A percentile compares a stretch with the other conserved stretches of the same genome.
Conservation (phyloP, 768 basidiomycete genomes). For the Boletus reticuloceps region DNA sequence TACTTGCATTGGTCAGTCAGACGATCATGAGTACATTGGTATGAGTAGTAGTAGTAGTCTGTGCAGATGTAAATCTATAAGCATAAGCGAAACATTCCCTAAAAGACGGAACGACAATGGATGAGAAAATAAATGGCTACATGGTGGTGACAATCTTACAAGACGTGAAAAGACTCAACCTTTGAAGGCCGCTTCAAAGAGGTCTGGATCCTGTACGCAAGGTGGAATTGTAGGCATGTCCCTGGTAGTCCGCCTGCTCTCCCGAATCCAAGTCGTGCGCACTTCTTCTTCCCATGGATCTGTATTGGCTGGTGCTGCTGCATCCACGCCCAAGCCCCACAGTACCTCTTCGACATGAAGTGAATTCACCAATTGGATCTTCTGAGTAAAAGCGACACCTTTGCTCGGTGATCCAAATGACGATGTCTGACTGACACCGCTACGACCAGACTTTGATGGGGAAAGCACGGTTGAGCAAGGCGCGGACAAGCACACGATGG, state of each 20-base stretch:
- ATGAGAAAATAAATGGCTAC: conserved; percentile 7
- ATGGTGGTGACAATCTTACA: conserved; percentile 5
- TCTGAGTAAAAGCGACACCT: conserved; percentile 35
- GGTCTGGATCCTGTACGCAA: conserved; percentile 3
- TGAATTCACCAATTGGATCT: conserved; percentile 54
- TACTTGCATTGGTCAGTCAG: conserved; percentile 54
- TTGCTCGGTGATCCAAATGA: conserved; percentile 48
- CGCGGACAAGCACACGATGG: conserved; percentile 46
- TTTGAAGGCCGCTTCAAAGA: conserved; percentile 36
- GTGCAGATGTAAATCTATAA: conserved; percentile 22
- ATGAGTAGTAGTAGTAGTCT: conserved; percentile 3
- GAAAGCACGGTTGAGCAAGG: conserved; percentile 32
- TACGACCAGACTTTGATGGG: conserved; percentile 48
- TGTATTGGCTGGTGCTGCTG: conserved; percentile 8
- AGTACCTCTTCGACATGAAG: conserved; percentile 66
- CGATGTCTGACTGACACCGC: conserved; percentile 51
- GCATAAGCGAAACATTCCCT: conserved; percentile 15
- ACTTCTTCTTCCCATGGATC: conserved; percentile 46
- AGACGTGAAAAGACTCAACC: conserved; percentile 23
- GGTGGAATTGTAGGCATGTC: conserved; percentile 30
- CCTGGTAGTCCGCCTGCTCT: conserved; percentile 36
- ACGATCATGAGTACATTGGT: neutral
- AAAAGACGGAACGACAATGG: conserved; percentile 7
- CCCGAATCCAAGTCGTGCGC: conserved; percentile 41
- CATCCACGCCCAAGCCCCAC: conserved; percentile 56